These are phyloP conservation scores for Umbilicus rupestris DNA, from an alignment of 164 flowering plant species.

Conservation along the genomic window DNA sequence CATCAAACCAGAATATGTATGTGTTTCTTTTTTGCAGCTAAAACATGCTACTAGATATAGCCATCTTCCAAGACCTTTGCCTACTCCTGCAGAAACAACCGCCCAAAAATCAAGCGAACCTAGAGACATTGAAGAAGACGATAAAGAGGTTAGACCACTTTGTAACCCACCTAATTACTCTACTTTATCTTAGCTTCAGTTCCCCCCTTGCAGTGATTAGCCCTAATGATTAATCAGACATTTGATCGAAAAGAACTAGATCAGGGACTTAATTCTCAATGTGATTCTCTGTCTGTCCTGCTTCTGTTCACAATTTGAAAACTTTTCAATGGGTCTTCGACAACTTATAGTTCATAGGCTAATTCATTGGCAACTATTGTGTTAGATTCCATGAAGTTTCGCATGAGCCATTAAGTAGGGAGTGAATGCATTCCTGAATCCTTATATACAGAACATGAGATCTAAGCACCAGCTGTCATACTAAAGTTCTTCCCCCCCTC, in stretches of 20 bases:
- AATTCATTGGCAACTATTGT: neutral
- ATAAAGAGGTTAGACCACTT: constrained; percentile 31
- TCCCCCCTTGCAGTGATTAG: neutral
- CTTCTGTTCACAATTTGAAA: neutral
- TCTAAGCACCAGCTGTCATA: neutral
- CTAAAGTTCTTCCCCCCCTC: neutral
- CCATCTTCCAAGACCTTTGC: constrained; percentile 68
- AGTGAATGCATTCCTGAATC: neutral
- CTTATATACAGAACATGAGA: neutral
- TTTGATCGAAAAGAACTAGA: neutral
- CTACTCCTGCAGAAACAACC: constrained; percentile 21
- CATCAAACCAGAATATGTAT: neutral
- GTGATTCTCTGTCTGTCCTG: neutral
- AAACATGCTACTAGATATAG: constrained; percentile 29
- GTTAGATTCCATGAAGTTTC: neutral
- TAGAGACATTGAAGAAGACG: constrained; percentile 30
- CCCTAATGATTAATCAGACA: neutral
- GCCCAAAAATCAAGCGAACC: constrained; percentile 18
- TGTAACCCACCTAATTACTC: neutral
- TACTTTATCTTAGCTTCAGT: neutral
- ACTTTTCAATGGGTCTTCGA: neutral
- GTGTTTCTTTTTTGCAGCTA: constrained; percentile 30
- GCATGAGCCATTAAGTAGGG: neutral
- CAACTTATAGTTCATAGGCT: neutral
- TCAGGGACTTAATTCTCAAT: neutral